These are phyloP conservation scores for Auriscalpium microsporum DNA, from an alignment of 768 basidiomycete species.

Conservation along the genomic window DNA sequence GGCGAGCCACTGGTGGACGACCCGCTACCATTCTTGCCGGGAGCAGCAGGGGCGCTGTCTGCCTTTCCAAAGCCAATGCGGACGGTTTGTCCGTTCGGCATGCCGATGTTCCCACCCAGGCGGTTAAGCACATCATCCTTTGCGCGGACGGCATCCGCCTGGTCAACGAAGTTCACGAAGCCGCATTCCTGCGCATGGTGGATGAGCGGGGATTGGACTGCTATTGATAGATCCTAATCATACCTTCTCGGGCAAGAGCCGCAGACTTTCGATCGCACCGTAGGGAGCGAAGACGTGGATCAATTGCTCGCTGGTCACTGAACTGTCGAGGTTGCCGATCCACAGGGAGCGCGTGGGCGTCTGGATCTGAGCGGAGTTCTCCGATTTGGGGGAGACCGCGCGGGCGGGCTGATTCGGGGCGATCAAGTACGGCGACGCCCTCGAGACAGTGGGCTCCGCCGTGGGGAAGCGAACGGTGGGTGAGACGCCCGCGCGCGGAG, in stretches of 20 bases:
- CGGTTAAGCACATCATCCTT: constrained; percentile 97
- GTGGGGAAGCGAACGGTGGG: constrained; percentile 16
- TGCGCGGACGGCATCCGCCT: constrained; percentile 91
- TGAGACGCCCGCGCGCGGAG: constrained; percentile 5
- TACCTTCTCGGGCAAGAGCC: constrained; percentile 96
- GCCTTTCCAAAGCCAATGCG: constrained; percentile 98
- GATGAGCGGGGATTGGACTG: background rate
- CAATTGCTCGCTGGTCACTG: constrained; percentile 89
- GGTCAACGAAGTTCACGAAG: constrained; percentile 97
- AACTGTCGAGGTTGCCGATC: constrained; percentile 97
- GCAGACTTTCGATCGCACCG: constrained; percentile 92
- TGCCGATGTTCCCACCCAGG: constrained; percentile 86
- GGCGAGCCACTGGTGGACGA: constrained; percentile 59
- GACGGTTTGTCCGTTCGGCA: constrained; percentile 93
- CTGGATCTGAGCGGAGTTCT: constrained; percentile 71
- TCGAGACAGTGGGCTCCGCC: constrained; percentile 16
- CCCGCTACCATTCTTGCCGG: constrained; percentile 58
- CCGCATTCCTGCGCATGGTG: constrained; percentile 72
- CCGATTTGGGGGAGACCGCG: constrained; percentile 77
- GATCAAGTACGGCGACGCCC: constrained; percentile 58
- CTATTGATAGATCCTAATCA: constrained; percentile 4
- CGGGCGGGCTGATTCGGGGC: constrained; percentile 62
- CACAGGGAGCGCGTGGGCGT: constrained; percentile 93
- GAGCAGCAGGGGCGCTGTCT: constrained; percentile 89
- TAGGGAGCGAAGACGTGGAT: constrained; percentile 95